Conservation (phyloP, 306 rosid genomes). For the Morella rubra region DNA sequence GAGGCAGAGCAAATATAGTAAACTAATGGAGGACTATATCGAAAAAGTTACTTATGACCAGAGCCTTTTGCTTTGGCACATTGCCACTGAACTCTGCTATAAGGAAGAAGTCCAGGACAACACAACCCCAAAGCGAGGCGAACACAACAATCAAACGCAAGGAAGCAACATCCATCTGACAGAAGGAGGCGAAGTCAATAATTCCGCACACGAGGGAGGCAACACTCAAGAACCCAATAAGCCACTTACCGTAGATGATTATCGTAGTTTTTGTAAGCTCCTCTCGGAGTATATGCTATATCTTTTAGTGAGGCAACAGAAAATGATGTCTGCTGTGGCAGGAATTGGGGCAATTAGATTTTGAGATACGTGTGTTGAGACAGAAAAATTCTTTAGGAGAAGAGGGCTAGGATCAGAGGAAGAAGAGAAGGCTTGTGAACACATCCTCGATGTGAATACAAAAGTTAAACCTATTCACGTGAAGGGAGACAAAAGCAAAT, state of each 20-base stretch:
- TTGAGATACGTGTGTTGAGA: slow-evolving; percentile 27
- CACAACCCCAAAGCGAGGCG: too few species aligned
- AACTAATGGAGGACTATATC: not conserved
- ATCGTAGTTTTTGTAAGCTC: slow-evolving; percentile 15
- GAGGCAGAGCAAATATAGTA: not conserved
- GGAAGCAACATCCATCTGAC: too few species aligned
- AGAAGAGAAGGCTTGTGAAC: slow-evolving; percentile 15
- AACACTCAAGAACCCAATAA: too few species aligned
- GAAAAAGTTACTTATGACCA: slow-evolving; percentile 7
- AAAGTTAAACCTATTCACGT: slow-evolving; percentile 11
- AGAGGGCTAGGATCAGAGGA: not conserved
- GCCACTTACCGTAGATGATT: too few species aligned
- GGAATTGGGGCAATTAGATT: slow-evolving; percentile 26
- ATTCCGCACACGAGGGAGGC: not conserved
- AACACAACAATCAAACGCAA: too few species aligned
- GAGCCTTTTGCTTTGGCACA: slow-evolving; percentile 27
- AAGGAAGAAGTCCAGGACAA: not conserved
- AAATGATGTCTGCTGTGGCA: slow-evolving; percentile 24
- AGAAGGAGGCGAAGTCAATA: not conserved
- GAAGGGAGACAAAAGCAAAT: slow-evolving; percentile 41
- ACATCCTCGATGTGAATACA: not conserved
- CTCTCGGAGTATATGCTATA: slow-evolving; percentile 33
- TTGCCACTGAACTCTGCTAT: slow-evolving; percentile 32
- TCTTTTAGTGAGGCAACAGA: slow-evolving; percentile 25
- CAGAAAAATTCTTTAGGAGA: not conserved